phyloP scores from a whole-genome alignment of 352 stramenopile genomes.

The Pythium apleroticum region DNA sequence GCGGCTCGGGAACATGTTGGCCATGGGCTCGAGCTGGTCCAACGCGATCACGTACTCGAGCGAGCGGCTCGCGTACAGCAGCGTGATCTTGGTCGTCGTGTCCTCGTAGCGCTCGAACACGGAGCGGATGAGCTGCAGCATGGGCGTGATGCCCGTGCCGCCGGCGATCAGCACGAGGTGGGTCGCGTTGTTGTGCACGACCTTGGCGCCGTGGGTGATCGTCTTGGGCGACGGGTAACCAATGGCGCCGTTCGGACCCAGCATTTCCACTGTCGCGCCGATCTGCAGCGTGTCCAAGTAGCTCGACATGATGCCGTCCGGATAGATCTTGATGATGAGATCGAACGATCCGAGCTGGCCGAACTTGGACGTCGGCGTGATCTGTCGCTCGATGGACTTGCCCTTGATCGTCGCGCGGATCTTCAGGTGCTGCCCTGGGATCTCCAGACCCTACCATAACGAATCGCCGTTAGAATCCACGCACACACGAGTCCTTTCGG shows the following conservation, averaged over 20 bases:
- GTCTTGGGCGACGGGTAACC: conserved; percentile 55
- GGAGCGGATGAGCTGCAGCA: conserved; percentile 79
- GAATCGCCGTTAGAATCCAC: too few species aligned
- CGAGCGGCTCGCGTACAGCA: conserved; percentile 76
- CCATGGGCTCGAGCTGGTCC: conserved; percentile 68
- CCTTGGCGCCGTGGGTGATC: conserved; percentile 47
- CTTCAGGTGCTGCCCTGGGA: conserved; percentile 81
- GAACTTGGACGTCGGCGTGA: conserved; percentile 79
- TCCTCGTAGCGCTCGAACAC: conserved; percentile 60
- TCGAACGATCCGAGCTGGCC: conserved; percentile 65
- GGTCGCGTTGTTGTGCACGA: conserved; percentile 36
- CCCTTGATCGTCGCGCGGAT: conserved; percentile 74
- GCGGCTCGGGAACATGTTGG: conserved; percentile 72
- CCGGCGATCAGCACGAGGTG: conserved; percentile 78
- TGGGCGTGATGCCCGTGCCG: conserved; percentile 77
- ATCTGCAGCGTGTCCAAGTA: conserved; percentile 56
- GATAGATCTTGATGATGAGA: conserved; percentile 78
- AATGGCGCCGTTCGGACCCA: conserved; percentile 63
- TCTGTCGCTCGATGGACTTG: conserved; percentile 72
- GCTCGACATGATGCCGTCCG: conserved; percentile 68
- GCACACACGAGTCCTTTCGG: too few species aligned
- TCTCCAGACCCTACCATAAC: conserved; percentile 60
- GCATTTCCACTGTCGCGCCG: conserved; percentile 71
- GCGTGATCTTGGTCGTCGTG: conserved; percentile 53
- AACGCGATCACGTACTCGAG: conserved; percentile 70